Conservation (phyloP, 306 rosid species). For the Ammopiptanthus mongolicus region DNA sequence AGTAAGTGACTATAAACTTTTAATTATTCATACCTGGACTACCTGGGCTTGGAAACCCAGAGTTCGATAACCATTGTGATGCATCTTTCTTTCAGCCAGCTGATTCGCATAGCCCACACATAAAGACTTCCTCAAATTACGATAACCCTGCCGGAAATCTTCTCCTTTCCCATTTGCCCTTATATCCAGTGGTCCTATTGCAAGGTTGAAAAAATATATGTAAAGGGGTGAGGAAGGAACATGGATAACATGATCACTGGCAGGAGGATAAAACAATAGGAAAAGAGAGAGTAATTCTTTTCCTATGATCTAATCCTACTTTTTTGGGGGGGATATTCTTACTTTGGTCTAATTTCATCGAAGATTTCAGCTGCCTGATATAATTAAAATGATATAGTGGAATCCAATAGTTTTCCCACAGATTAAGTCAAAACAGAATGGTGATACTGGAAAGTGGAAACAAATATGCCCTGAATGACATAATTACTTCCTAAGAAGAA, state of each 20-base stretch:
- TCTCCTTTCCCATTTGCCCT: slow-evolving; percentile 42
- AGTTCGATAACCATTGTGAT: slow-evolving; percentile 95
- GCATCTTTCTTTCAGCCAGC: slow-evolving; percentile 92
- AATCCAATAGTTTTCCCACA: neutral
- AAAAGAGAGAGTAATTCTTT: neutral
- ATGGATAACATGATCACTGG: neutral
- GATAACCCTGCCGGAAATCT: slow-evolving; percentile 48
- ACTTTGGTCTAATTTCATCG: neutral
- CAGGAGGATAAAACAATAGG: neutral
- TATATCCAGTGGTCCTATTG: slow-evolving; percentile 60
- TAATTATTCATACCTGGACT: slow-evolving; percentile 63
- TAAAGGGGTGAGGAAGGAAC: neutral
- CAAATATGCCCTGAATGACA: neutral
- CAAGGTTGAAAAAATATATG: slow-evolving; percentile 5
- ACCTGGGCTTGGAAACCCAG: slow-evolving; percentile 83
- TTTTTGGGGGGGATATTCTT: neutral
- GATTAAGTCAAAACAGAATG: neutral
- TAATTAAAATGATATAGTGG: neutral
- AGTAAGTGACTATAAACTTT: slow-evolving; percentile 7
- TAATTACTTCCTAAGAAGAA: neutral
- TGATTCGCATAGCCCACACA: slow-evolving; percentile 93
- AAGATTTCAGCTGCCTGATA: slow-evolving; percentile 1
- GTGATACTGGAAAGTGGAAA: neutral
- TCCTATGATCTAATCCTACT: neutral
- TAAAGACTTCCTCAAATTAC: slow-evolving; percentile 77